These are phyloP conservation scores for Phytophthora lateralis DNA, from an alignment of 352 stramenopile genomes.

Conservation along the genomic window DNA sequence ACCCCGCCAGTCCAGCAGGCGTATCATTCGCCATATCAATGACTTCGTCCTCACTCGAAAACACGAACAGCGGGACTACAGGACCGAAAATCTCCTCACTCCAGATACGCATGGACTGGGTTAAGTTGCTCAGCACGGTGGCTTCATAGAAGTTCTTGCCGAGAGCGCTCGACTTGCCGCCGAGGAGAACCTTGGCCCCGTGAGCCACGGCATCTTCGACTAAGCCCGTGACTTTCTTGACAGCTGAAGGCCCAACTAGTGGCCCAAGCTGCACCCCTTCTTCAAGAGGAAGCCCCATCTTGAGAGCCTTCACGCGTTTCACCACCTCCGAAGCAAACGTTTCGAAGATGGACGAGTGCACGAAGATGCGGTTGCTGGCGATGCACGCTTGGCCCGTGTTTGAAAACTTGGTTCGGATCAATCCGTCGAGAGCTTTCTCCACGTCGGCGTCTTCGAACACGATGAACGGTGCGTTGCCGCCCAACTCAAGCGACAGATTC, in stretches of 20 bases:
- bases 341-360: slow-evolving; percentile 92
- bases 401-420: slow-evolving; percentile 82
- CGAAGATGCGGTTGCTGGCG: slow-evolving; percentile 90
- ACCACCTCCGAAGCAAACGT: slow-evolving; percentile 86
- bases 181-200: slow-evolving; percentile 84
- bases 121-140: slow-evolving; percentile 90
- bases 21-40: slow-evolving; percentile 93
- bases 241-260: slow-evolving; percentile 91
- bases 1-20: slow-evolving; percentile 89
- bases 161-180: slow-evolving; percentile 70
- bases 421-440: slow-evolving; percentile 72
- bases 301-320: slow-evolving; percentile 66
- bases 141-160: slow-evolving; percentile 93
- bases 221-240: slow-evolving; percentile 82
- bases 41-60: slow-evolving; percentile 94
- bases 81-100: slow-evolving; percentile 96
- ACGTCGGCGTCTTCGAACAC: slow-evolving; percentile 90
- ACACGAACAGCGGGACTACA: slow-evolving; percentile 90
- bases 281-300: slow-evolving; percentile 87
- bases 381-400: slow-evolving; percentile 88
- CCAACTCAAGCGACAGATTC: slow-evolving; percentile 76
- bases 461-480: slow-evolving; percentile 92
- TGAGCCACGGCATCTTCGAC: slow-evolving; percentile 89
- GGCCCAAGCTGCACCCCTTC: slow-evolving; percentile 86
- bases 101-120: slow-evolving; percentile 85